Evolutionary conservation across 192 early-diverging fungal species (phyloP).

Genomic region (Pilobolus umbonatus): DNA sequence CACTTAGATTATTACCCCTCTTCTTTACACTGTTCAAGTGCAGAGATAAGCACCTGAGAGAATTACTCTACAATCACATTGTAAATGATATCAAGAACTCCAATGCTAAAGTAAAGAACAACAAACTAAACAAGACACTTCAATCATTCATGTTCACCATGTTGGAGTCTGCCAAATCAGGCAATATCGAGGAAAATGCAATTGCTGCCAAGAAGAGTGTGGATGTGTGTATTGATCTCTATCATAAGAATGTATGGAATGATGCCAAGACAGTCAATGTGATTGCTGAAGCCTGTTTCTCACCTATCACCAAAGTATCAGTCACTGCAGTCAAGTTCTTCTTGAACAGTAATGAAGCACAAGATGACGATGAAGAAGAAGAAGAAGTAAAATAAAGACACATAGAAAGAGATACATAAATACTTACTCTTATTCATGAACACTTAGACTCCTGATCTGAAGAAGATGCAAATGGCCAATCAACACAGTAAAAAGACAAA

Average conservation of each 20-base stretch:
- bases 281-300: constrained; percentile 95
- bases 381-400: constrained; percentile 33
- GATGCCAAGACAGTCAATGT: constrained; percentile 99
- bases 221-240: constrained; percentile 96
- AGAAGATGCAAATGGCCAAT: constrained; percentile 70
- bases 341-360: constrained; percentile 72
- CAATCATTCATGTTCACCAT: constrained; percentile 99
- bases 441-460: constrained; percentile 54
- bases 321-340: constrained; percentile 95
- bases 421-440: neutral
- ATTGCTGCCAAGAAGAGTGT: constrained; percentile 96
- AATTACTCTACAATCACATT: constrained; percentile 88
- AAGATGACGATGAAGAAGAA: constrained; percentile 68
- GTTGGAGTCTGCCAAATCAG: constrained; percentile 65
- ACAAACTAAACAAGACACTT: constrained; percentile 95
- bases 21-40: constrained; percentile 97
- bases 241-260: constrained; percentile 95
- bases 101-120: constrained; percentile 92
- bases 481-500: constrained; percentile 87
- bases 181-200: constrained; percentile 62
- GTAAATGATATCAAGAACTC: constrained; percentile 92
- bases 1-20: constrained; percentile 63
- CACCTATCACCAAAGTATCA: constrained; percentile 83
- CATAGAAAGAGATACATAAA: neutral
- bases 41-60: constrained; percentile 87